A percentile compares a stretch with the other conserved stretches of the same genome.
These are phyloP conservation scores for Nectriaceae sp. DNA, from an alignment of 2,329 filamentous ascomycete genomes.

Conservation along the genomic window DNA sequence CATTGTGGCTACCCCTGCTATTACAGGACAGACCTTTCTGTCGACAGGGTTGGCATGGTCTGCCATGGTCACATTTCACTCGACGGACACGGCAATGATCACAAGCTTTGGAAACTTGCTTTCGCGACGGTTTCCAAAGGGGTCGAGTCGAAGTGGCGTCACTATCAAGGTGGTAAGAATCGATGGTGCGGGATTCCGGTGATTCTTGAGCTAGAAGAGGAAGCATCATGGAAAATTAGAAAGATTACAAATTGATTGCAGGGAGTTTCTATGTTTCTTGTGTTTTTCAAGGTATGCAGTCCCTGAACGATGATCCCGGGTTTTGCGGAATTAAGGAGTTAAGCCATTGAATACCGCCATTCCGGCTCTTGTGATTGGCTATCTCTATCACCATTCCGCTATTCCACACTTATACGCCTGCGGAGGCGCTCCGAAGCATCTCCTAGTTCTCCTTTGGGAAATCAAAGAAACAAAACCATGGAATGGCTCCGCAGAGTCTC, in stretches of 20 bases:
- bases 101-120: constrained; percentile 25
- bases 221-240: constrained; percentile 1
- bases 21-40: constrained; percentile 13
- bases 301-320: constrained; percentile 4
- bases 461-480: no score
- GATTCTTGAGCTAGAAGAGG: constrained; percentile 11
- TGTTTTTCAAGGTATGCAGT: neutral
- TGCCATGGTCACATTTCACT: constrained; percentile 24
- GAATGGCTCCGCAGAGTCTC: no score
- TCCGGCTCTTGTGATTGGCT: constrained; percentile 10
- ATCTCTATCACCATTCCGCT: neutral
- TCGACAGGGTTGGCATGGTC: constrained; percentile 17
- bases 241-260: constrained; percentile 1
- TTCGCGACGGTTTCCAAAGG: constrained; percentile 10
- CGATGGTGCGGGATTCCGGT: constrained; percentile 9
- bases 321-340: constrained; percentile 16
- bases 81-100: constrained; percentile 22
- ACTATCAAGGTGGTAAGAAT: neutral
- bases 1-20: constrained; percentile 12
- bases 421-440: neutral
- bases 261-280: neutral
- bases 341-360: constrained; percentile 3
- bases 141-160: neutral
- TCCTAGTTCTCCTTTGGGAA: neutral
- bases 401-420: constrained; percentile 3